These are phyloP conservation scores for Candida sp. DNA, from an alignment of 1,139 yeast genomes.

Conservation along the genomic window DNA sequence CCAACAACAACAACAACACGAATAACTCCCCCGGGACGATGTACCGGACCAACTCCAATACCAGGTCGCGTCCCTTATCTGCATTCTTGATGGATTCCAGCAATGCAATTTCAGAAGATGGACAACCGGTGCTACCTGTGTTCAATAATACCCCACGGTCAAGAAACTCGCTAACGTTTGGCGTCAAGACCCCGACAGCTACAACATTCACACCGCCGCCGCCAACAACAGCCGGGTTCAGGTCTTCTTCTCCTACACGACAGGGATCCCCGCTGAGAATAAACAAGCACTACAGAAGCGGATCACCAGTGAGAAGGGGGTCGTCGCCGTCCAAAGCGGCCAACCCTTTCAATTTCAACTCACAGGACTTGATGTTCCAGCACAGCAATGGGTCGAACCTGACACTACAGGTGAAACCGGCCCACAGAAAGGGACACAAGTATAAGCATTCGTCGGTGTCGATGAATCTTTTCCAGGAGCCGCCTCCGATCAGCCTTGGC, in stretches of 20 bases:
- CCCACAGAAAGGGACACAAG: slow-evolving; percentile 92
- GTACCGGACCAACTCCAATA: slow-evolving; percentile 19
- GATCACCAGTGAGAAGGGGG: slow-evolving; percentile 32
- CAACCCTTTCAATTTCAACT: slow-evolving; percentile 49
- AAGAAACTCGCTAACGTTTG: slow-evolving; percentile 19
- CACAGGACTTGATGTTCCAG: slow-evolving; percentile 39
- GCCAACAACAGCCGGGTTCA: neutral
- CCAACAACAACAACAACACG: no score
- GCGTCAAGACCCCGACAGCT: slow-evolving; percentile 20
- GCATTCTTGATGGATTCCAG: slow-evolving; percentile 36
- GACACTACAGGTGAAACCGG: slow-evolving; percentile 49
- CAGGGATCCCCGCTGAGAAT: slow-evolving; percentile 35
- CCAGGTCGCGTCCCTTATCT: slow-evolving; percentile 41
- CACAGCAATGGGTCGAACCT: slow-evolving; percentile 29
- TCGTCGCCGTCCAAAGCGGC: slow-evolving; percentile 33
- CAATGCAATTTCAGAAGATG: slow-evolving; percentile 36
- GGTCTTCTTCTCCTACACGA: slow-evolving; percentile 34
- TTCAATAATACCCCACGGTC: slow-evolving; percentile 26
- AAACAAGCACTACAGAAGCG: slow-evolving; percentile 30
- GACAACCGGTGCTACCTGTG: slow-evolving; percentile 22
- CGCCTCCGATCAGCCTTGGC: slow-evolving; percentile 58
- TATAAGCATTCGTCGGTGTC: slow-evolving; percentile 98
- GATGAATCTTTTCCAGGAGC: slow-evolving; percentile 95
- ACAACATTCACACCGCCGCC: slow-evolving; percentile 4
- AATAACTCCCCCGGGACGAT: slow-evolving; percentile 26